Evolutionary conservation across 75 land plant genomes (phyloP).

Genomic region (Selaginella moellendorffii): DNA sequence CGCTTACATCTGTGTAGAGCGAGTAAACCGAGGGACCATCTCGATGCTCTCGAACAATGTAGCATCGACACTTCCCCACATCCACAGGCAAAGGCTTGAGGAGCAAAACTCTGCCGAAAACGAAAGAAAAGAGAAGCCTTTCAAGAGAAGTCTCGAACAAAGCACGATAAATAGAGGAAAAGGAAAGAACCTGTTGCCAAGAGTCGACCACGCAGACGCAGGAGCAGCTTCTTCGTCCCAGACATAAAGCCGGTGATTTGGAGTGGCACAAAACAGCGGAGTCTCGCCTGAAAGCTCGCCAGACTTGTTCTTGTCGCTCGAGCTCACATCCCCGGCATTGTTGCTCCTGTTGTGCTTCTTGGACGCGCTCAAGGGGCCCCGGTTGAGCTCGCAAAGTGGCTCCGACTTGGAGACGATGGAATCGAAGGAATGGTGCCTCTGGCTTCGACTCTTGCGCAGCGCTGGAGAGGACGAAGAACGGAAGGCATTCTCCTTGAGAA

Average conservation of each 20-base stretch:
- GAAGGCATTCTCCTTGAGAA: background rate
- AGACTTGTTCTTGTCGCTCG: too few species aligned
- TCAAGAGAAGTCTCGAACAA: too few species aligned
- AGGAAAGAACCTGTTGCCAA: constrained; percentile 42
- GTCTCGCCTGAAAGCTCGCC: too few species aligned
- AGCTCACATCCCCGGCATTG: background rate
- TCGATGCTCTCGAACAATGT: constrained; percentile 39
- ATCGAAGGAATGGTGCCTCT: background rate
- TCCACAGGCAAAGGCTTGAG: constrained; percentile 60
- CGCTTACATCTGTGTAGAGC: constrained; percentile 66
- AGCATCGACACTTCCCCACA: constrained; percentile 64
- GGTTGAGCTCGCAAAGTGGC: background rate
- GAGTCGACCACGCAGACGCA: constrained; percentile 68
- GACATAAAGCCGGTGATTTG: constrained; percentile 13
- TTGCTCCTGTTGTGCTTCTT: background rate
- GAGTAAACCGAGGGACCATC: constrained; percentile 38
- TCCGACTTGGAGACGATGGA: background rate
- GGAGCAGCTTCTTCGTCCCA: constrained; percentile 76
- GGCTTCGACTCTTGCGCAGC: background rate
- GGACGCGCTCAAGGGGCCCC: background rate
- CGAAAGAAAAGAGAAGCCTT: too few species aligned
- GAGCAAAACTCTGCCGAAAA: constrained; percentile 22
- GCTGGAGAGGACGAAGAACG: background rate
- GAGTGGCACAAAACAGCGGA: background rate
- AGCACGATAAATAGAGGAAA: background rate